phyloP scores from a whole-genome alignment of 352 stramenopile genomes.

The Pseudoperonospora humuli region DNA sequence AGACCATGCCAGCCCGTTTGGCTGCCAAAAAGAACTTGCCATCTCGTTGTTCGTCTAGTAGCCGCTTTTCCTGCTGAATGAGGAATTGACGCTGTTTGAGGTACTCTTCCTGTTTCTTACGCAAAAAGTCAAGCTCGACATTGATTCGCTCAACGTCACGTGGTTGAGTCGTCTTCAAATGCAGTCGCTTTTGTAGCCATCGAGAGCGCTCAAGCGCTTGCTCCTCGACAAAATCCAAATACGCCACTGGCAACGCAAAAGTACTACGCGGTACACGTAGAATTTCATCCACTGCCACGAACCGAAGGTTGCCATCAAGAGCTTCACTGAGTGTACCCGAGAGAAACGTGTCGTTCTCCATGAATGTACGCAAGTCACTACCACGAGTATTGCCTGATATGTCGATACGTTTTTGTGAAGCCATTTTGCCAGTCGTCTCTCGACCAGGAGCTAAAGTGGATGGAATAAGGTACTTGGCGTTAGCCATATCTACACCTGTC shows the following conservation, averaged over 20 bases:
- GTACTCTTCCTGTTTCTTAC: slow-evolving; percentile 66
- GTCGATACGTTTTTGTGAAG: slow-evolving; percentile 9
- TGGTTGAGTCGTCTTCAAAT: slow-evolving; percentile 7
- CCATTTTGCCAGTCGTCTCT: slow-evolving; percentile 18
- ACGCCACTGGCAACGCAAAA: slow-evolving; percentile 65
- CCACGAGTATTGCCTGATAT: slow-evolving; percentile 16
- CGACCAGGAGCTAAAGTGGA: slow-evolving; percentile 41
- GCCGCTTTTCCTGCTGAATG: slow-evolving; percentile 60
- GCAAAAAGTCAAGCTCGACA: slow-evolving; percentile 51
- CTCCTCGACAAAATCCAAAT: slow-evolving; percentile 66
- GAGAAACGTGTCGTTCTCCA: slow-evolving; percentile 66
- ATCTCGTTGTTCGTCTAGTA: slow-evolving; percentile 47
- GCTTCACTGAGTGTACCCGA: slow-evolving; percentile 24
- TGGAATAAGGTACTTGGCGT: slow-evolving; percentile 67
- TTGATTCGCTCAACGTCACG: slow-evolving; percentile 29
- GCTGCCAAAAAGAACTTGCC: slow-evolving; percentile 34
- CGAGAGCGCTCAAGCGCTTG: slow-evolving; percentile 45
- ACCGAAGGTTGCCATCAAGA: slow-evolving; percentile 28
- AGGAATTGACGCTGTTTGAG: slow-evolving; percentile 69
- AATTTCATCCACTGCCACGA: slow-evolving; percentile 72
- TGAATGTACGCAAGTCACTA: slow-evolving; percentile 33
- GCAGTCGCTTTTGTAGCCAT: slow-evolving; percentile 42
- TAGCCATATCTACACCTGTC: slow-evolving; percentile 62
- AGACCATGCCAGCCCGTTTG: slow-evolving; percentile 17
- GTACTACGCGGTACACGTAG: slow-evolving; percentile 63